phyloP scores from a whole-genome alignment of 192 early-diverging fungal species.

The Gaertneriomyces sp. region DNA sequence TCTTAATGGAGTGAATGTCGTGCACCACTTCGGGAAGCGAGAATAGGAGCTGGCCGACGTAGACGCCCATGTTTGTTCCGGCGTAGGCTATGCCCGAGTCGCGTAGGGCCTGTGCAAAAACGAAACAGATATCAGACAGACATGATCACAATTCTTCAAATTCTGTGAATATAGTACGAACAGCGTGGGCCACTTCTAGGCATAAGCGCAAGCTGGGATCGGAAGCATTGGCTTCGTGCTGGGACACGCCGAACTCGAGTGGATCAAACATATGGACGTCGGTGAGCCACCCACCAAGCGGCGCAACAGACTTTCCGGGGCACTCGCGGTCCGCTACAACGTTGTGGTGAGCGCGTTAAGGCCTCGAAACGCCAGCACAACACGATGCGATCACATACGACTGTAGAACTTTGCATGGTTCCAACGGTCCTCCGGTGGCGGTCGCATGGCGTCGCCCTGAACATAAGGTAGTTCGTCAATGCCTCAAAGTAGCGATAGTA shows the following conservation, averaged over 20 bases:
- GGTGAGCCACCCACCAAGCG: conserved; percentile 7
- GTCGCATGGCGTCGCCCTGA: background rate
- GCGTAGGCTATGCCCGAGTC: conserved; percentile 32
- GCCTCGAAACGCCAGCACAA: background rate
- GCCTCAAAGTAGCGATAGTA: background rate
- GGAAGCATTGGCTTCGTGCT: conserved; percentile 20
- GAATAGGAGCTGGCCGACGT: conserved; percentile 11
- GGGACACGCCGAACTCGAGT: conserved; percentile 27
- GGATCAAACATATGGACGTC: conserved; percentile 30
- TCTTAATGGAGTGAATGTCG: conserved; percentile 15
- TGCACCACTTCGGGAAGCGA: conserved; percentile 5
- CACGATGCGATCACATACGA: background rate
- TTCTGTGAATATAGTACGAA: background rate
- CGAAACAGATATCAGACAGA: background rate
- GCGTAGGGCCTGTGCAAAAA: conserved; percentile 18
- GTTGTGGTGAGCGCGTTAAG: background rate
- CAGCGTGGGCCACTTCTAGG: conserved; percentile 24
- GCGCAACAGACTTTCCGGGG: conserved; percentile 7
- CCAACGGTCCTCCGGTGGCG: conserved; percentile 2
- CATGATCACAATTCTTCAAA: background rate
- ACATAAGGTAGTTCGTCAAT: background rate
- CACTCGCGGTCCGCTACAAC: conserved; percentile 1
- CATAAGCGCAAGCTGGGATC: conserved; percentile 18
- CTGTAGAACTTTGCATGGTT: background rate
- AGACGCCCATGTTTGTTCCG: conserved; percentile 33